Evolutionary conservation across 2,329 filamentous ascomycete species (phyloP), one percentile per base, ranked within the genome.

Genomic region (Volutella citrinella): DNA sequence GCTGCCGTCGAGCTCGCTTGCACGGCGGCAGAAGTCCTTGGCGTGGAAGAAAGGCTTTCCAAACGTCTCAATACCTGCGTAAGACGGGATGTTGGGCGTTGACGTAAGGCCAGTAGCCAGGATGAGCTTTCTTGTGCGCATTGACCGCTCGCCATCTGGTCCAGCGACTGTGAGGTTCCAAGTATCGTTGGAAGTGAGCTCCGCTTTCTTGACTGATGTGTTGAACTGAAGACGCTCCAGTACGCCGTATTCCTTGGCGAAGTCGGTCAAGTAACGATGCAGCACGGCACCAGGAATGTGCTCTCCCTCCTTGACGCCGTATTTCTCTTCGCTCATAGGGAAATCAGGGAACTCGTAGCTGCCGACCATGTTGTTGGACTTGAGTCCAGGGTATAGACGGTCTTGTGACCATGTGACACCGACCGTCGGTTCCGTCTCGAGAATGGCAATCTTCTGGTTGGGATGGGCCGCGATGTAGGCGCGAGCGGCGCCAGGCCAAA

Each of bases 291-390:
- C 65, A 0, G 64, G 61, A 7, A 68, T 64, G 24, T 68, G 60
- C 10, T 43, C 27, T 7, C 46, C 44, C 4, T 50, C 38, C 20
- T 54, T 52, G 11, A 69, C 52, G 3, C 59, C 62, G 41, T 70
- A 76, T 1, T 54, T 63, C 3, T 63, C 62, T 17, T 60, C 56
- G 8, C 60, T 53, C 76, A 84, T 79, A 5, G 78, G 76, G 37
- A 79, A 81, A 42, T 83, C 80, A 7, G 70, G 71, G 42, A 70
- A 82, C 49, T 84, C 80, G 46, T 80, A 82, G 2, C 72, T 74
- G 14, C 79, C 79, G 7, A 73, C 54, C 52, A 81, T 65, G 45
- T 84, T 84, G 57, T 84, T 84, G 5, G 76, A 73, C 38, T 76
- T 77, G 27, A 84, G 65, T 3, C 74, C 76, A 0, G 74, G 70